Percentiles rank a stretch among this genome's conserved stretches.
These are phyloP conservation scores for Paraleonurus japonicus DNA, from an alignment of 257 asterid species.

Conservation along the genomic window DNA sequence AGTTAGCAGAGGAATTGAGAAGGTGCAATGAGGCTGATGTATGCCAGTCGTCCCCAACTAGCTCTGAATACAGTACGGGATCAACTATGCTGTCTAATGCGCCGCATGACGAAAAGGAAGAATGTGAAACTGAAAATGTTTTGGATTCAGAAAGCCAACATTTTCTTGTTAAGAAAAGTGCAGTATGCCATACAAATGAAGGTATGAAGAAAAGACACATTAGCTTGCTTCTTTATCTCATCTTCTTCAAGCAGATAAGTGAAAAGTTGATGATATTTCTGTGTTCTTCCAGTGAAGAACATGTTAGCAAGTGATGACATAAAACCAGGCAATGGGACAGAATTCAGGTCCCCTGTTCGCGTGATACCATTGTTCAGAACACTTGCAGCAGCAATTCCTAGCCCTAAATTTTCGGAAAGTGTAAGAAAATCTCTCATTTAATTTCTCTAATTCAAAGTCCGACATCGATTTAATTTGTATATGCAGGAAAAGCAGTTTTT, in stretches of 20 bases:
- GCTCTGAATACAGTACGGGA: slow-evolving; percentile 72
- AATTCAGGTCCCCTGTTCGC: slow-evolving; percentile 66
- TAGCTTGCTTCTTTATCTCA: not conserved
- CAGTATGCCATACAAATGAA: slow-evolving; percentile 34
- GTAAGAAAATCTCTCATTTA: slow-evolving; percentile 45
- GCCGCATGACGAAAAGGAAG: slow-evolving; percentile 39
- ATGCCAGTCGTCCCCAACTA: slow-evolving; percentile 59
- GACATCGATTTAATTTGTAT: slow-evolving; percentile 9
- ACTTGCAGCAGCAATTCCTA: slow-evolving; percentile 84
- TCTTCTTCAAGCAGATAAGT: not conserved
- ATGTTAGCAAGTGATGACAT: slow-evolving; percentile 35
- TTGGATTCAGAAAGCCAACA: slow-evolving; percentile 37
- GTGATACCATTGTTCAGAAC: slow-evolving; percentile 81
- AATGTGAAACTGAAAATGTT: slow-evolving; percentile 38
- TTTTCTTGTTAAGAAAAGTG: slow-evolving; percentile 41
- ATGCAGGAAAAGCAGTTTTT: slow-evolving; percentile 90
- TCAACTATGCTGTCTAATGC: slow-evolving; percentile 46
- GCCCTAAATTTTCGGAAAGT: slow-evolving; percentile 89
- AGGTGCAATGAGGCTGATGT: slow-evolving; percentile 54
- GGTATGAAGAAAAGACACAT: slow-evolving; percentile 34
- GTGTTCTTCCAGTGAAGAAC: slow-evolving; percentile 30
- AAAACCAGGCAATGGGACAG: slow-evolving; percentile 30
- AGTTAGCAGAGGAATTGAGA: slow-evolving; percentile 49
- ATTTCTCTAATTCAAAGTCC: not conserved
- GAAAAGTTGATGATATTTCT: slow-evolving; percentile 16